Conservation (phyloP, 306 rosid genomes). For the Cucurbita moschata region DNA sequence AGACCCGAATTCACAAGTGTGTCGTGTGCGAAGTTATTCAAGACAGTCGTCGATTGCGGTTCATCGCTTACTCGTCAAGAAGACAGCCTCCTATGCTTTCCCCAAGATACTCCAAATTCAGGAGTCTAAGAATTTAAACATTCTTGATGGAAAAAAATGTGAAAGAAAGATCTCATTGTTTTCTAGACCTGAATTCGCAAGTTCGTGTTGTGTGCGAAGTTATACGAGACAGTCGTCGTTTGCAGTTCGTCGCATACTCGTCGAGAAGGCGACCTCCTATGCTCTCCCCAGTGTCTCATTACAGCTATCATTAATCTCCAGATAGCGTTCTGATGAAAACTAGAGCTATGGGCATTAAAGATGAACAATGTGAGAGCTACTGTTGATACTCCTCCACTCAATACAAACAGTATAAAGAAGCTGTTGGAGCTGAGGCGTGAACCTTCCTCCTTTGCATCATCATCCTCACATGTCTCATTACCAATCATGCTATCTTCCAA, state of each 20-base stretch:
- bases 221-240: neutral
- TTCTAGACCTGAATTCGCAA: neutral
- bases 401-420: slow-evolving; percentile 19
- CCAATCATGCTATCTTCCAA: slow-evolving; percentile 27
- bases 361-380: slow-evolving; percentile 20
- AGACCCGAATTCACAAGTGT: neutral
- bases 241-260: slow-evolving; percentile 10
- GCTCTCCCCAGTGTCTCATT: slow-evolving; percentile 12
- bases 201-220: neutral
- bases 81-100: slow-evolving; percentile 1
- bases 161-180: too few relatives aligned
- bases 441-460: neutral
- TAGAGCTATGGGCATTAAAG: neutral
- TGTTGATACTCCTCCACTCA: slow-evolving; percentile 32
- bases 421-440: slow-evolving; percentile 27
- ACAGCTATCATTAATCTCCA: slow-evolving; percentile 10
- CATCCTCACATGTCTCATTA: slow-evolving; percentile 16
- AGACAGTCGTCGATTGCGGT: neutral
- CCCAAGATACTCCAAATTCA: neutral
- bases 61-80: slow-evolving; percentile 17
- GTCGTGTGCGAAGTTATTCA: neutral
- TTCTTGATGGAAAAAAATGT: too few relatives aligned
- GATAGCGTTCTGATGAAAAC: neutral
- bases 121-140: too few relatives aligned
- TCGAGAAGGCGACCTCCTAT: slow-evolving; percentile 13